Evolutionary conservation across 495 filamentous ascomycete genomes (phyloP).

Genomic region (Podospora appendiculata): DNA sequence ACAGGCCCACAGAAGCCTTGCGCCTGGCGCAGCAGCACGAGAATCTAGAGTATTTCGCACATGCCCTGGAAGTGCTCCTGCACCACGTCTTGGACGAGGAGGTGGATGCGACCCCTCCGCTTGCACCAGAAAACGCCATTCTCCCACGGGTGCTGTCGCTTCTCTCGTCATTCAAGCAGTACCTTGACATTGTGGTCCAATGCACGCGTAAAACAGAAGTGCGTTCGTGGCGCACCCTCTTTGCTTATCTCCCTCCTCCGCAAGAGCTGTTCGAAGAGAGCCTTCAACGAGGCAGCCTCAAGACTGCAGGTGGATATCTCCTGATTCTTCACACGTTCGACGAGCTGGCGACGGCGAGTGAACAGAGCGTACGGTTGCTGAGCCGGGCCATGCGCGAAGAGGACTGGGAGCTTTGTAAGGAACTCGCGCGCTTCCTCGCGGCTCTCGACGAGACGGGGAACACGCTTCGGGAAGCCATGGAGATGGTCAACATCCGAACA

Average conservation of each 20-base stretch:
- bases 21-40: conserved; percentile 75
- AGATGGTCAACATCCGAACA: conserved; percentile 54
- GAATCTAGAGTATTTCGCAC: conserved; percentile 80
- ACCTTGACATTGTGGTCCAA: conserved; percentile 92
- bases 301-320: conserved; percentile 93
- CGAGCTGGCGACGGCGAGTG: conserved; percentile 67
- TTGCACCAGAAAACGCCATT: conserved; percentile 60
- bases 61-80: conserved; percentile 85
- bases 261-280: conserved; percentile 89
- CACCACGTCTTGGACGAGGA: conserved; percentile 94
- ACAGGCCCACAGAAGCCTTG: conserved; percentile 66
- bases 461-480: conserved; percentile 71
- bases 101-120: conserved; percentile 60
- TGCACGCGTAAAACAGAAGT: conserved; percentile 97
- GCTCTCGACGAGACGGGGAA: conserved; percentile 83
- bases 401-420: conserved; percentile 96
- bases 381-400: conserved; percentile 71
- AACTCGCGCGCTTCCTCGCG: conserved; percentile 85
- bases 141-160: conserved; percentile 84
- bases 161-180: conserved; percentile 79
- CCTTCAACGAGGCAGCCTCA: conserved; percentile 71
- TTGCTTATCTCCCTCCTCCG: conserved; percentile 80
- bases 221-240: conserved; percentile 88
- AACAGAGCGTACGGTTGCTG: conserved; percentile 76
- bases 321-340: conserved; percentile 93